Conservation (phyloP, 495 filamentous ascomycete genomes). For the Podospora pseudopauciseta region DNA sequence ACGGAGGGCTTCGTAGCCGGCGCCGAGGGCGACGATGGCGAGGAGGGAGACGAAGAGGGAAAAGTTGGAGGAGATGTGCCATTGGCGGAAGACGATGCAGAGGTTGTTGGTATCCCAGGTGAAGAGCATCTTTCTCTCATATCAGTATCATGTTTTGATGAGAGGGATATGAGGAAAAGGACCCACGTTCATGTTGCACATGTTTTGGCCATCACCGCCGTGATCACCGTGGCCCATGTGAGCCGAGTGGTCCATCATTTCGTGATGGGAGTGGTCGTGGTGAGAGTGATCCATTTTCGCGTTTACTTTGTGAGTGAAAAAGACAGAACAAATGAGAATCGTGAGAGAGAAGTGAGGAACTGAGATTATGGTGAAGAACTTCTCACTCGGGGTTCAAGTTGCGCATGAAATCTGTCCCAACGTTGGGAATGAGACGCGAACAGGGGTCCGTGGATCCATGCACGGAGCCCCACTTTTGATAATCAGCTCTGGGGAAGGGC, state of each 20-base stretch:
- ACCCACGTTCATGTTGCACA: constrained; percentile 82
- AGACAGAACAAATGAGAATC: neutral
- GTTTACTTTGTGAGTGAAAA: neutral
- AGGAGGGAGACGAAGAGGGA: constrained; percentile 77
- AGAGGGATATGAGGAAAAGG: constrained; percentile 7
- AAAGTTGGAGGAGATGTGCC: constrained; percentile 72
- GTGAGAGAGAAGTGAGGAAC: neutral
- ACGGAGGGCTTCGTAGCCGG: constrained; percentile 87
- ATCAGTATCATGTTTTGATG: neutral
- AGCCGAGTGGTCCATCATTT: constrained; percentile 44
- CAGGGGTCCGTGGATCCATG: neutral
- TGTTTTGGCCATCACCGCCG: constrained; percentile 20
- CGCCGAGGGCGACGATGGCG: constrained; percentile 74
- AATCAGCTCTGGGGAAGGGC: neutral
- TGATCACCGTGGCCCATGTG: constrained; percentile 46
- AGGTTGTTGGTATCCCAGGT: constrained; percentile 90
- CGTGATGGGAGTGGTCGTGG: constrained; percentile 35
- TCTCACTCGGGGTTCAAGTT: neutral
- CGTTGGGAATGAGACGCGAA: neutral
- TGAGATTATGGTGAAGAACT: neutral
- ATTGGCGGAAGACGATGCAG: constrained; percentile 90
- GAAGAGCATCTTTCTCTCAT: constrained; percentile 75
- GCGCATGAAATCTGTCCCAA: neutral
- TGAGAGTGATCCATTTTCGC: constrained; percentile 43
- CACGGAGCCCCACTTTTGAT: neutral